Evolutionary conservation across 441 rosid species (phyloP), one percentile per base, ranked within the genome.

Genomic region (Arabidopsis hybrid): DNA sequence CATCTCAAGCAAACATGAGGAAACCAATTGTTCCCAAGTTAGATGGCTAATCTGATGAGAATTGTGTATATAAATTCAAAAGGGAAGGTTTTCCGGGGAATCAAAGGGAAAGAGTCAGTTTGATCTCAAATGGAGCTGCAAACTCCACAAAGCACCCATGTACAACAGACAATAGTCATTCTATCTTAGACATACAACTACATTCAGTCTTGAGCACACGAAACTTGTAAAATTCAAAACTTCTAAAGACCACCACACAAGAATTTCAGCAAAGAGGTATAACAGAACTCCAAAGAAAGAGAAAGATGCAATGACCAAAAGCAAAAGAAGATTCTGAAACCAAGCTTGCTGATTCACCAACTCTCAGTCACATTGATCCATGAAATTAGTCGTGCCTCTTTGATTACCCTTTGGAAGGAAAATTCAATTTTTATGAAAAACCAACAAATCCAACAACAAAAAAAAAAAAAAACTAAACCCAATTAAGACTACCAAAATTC

Each of bases 111-210:
- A 38, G 18, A 38, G 65, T 36, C 8, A 17, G 29, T 2, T 7
- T 60, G 50, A 40, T 40, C 10, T 60, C 34, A 62, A 13, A 21
- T 40, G 36, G 36, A 43, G 52, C 36, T 62, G 52, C 52, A 60
- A 60, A 13, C 10, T 8, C 10, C 34, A 38, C 29, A 8, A 6
- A 7, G n/a, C 32, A 43, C 12, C 4, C 53, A 62, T 62, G 39
- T 17, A 9, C 21, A 21, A 12, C 7, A 46, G 39, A 43, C 16
- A 9, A 14, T 14, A 35, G 16, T 8, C 26, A 35, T 58, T 8
- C 43, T 34, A 46, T 65, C 29, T 53, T 13, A 51, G 39, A 16
- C 50, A 67, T 8, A 21, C 21, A 26, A 26, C 29, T 26, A 39
- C 1, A 6, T 40, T 4, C 29, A 40, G 38, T 21, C 29, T 55